Evolutionary conservation across 2,329 filamentous ascomycete genomes (phyloP).

Genomic region (Aureobasidium sp.): DNA sequence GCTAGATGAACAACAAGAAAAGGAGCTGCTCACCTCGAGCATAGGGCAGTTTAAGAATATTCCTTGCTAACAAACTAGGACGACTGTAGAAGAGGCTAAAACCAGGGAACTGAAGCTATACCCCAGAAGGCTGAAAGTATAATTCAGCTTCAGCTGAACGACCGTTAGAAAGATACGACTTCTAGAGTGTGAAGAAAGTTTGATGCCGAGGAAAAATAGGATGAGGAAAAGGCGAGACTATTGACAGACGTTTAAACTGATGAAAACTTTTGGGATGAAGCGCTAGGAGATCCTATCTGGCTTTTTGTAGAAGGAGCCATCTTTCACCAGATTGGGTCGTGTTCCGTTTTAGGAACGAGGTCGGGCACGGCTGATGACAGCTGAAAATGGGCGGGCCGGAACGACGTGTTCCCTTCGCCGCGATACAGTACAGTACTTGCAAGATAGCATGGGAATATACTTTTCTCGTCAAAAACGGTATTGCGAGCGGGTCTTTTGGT

Average conservation of each 20-base stretch:
- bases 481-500: not conserved
- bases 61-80: not conserved
- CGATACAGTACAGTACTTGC: not conserved
- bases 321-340: conserved; percentile 3
- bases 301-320: not conserved
- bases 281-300: not conserved
- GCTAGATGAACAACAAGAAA: not conserved
- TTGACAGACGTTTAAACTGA: not conserved
- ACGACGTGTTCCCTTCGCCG: not conserved
- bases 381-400: not conserved
- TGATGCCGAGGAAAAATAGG: not conserved
- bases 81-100: conserved; percentile 7
- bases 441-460: not conserved
- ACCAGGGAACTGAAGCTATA: conserved; percentile 1
- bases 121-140: conserved; percentile 9
- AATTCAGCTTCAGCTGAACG: conserved; percentile 8
- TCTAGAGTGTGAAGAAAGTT: not conserved
- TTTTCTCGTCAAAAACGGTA: not conserved
- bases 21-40: not conserved
- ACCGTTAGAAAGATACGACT: not conserved
- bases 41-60: not conserved
- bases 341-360: conserved; percentile 4
- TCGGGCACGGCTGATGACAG: conserved; percentile 8
- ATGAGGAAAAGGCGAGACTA: not conserved
- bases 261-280: not conserved